Evolutionary conservation across 2,329 filamentous ascomycete genomes (phyloP), one percentile per base, ranked within the genome.

Genomic region (Apiospora koreana): DNA sequence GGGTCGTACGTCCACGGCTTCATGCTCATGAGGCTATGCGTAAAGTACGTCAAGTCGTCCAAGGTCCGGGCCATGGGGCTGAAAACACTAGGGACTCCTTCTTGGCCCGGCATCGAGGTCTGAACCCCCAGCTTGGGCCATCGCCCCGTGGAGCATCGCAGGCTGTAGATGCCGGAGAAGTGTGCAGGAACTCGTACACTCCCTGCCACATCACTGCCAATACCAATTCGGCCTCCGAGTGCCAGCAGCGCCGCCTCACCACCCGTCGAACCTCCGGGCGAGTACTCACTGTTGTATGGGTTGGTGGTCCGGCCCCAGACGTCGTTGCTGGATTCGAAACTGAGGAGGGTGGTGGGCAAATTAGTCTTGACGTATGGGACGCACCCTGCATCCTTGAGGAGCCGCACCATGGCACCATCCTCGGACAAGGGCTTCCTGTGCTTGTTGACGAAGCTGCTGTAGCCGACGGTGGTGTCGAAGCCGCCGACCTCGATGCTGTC

Each of bases 291-390:
- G 77, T 94, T 94, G 81, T 97, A 94, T 0, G 95, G 94, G 78
- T 97, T 98, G 21, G 87, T 91, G 74, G 88, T 91, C 42, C 90
- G 88, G 10, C 95, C 95, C 94, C 95, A 98, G 25, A 98, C 84
- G 72, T 88, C 87, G 76, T 90, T 90, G 69, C 89, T 89, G 21
- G 92, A 94, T 80, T 97, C 94, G 76, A 97, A 97, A 70, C 92
- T 94, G 50, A 97, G 86, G 1, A 97, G 87, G 0, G 94, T 97
- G 70, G 95, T 92, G 6, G 95, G 95, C 1, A 97, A 80, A 72
- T 96, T 96, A 0, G 95, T 98, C 85, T 98, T 98, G 73, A 95
- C 94, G 78, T 97, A 97, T 0, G 95, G 95, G 1, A 98, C 87
- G 0, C 95, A 94, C 28, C 95, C 93, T 2, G 94, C 94, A 78